A percentile compares a stretch with the other conserved stretches of the same genome.
phyloP scores from a whole-genome alignment of 2,329 filamentous ascomycete species.

The Penicillium sp. region DNA sequence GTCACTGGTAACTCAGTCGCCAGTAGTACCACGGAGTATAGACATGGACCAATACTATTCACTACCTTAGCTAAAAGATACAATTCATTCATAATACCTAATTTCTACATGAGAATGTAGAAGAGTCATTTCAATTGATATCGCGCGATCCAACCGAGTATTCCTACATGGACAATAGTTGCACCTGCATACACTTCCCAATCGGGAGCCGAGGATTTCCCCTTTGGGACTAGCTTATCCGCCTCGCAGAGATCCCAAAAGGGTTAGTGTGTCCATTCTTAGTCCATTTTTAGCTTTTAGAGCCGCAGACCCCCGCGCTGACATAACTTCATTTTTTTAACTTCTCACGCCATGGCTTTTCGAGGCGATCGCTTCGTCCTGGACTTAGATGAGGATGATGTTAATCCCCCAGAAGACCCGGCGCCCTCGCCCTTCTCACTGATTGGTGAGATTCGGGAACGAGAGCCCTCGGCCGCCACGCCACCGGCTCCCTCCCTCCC shows the following conservation, averaged over 20 bases:
- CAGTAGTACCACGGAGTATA: no score
- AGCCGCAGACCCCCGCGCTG: constrained; percentile 34
- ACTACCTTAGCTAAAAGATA: no score
- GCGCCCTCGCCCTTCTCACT: constrained; percentile 36
- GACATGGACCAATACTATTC: no score
- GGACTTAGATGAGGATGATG: constrained; percentile 52
- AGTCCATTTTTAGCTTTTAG: constrained; percentile 33
- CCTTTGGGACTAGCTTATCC: constrained; percentile 16
- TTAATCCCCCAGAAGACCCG: constrained; percentile 15
- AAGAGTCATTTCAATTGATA: no score
- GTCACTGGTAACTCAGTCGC: no score
- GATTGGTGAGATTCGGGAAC: constrained; percentile 74
- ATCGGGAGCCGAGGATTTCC: constrained; percentile 16
- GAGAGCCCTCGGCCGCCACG: constrained; percentile 48
- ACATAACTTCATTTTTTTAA: constrained; percentile 23
- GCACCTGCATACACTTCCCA: constrained; percentile 6
- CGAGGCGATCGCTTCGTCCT: constrained; percentile 57
- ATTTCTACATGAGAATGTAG: no score
- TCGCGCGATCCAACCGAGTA: no score
- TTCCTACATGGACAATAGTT: no score
- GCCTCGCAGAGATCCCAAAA: constrained; percentile 12
- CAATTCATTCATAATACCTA: no score
- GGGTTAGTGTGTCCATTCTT: no score
- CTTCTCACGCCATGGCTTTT: constrained; percentile 42
- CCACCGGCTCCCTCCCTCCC: constrained; percentile 51